Evolutionary conservation across 371 early-diverging fungal species (phyloP), one percentile per base, ranked within the genome.

Genomic region (Apophysomyces variabilis): DNA sequence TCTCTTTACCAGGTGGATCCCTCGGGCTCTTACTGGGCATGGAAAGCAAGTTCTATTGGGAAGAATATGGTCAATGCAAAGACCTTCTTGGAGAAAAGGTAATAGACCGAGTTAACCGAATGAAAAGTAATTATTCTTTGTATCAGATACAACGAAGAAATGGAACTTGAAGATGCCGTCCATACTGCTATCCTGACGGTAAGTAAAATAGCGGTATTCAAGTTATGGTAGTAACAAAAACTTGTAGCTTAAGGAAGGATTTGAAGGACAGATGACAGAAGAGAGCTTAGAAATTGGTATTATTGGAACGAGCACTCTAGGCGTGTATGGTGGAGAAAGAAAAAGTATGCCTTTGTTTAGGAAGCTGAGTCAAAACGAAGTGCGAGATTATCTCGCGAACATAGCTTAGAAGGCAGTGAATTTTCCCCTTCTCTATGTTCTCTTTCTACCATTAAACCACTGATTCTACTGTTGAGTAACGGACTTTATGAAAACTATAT

Each of bases 41-140:
- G 99, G 99, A 99, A 96, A 81, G 99, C 99, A 13, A 93, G 93
- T 38, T 97, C 99, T 1, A 98, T 99, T 64, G 99, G 99, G 57
- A 99, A 99, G 80, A 97, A 98, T 83, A 97, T 96, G 97, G 84
- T 96, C 63, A 96, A 95, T 82, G 96, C 98, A 67, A 97, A 96
- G 87, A 97, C 97, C 1, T 99, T 99, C 80, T 79, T 99, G 74
- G 99, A 99, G 80, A 99, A 98, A 87, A 82, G 99, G 89, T 93
- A 74, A 26, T 70, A 46, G 11, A 45, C 56, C 61, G n/a, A 11
- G 13, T 5, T 32, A 16, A 14, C 14, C 7, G 26, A 26, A 2
- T 26, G 26, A 2, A 26, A 18, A 8, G 1, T 21, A 50, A 18
- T 50, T 18, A 50, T 18, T 18, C 21, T 9, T 5, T 6, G 21